Conservation (phyloP, 192 early-diverging fungal genomes). For the Rhizoclosmatium globosum region DNA sequence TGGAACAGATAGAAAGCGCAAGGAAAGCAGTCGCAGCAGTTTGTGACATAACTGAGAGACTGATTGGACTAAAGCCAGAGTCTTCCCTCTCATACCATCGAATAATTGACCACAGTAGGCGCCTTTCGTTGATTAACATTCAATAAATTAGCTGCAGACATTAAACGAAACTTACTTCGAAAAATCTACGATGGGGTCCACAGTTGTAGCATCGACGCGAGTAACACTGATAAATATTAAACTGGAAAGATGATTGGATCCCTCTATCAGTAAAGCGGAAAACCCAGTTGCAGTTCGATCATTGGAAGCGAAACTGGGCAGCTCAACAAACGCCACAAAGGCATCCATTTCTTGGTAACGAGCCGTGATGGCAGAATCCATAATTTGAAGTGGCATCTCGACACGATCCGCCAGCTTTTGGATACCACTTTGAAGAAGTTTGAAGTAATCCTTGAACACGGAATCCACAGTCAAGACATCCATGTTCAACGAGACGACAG, state of each 20-base stretch:
- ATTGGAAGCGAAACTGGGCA: constrained; percentile 40
- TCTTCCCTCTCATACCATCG: constrained; percentile 51
- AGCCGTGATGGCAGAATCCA: constrained; percentile 51
- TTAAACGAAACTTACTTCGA: constrained; percentile 41
- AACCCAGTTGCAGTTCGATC: constrained; percentile 22
- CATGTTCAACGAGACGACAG: constrained; percentile 56
- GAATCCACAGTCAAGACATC: constrained; percentile 54
- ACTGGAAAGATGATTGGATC: constrained; percentile 46
- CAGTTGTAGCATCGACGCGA: constrained; percentile 3
- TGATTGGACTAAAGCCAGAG: constrained; percentile 1
- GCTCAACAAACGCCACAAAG: constrained; percentile 52
- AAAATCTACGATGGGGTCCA: constrained; percentile 35
- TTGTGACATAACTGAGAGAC: constrained; percentile 40
- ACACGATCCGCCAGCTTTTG: constrained; percentile 55
- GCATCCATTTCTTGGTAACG: constrained; percentile 59
- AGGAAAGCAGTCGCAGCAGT: constrained; percentile 54
- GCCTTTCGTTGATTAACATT: constrained; percentile 34
- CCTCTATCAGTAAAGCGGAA: constrained; percentile 47
- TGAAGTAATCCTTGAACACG: constrained; percentile 59
- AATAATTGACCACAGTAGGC: constrained; percentile 51
- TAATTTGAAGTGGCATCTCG: constrained; percentile 59
- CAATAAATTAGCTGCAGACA: background rate
- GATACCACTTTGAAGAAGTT: constrained; percentile 55
- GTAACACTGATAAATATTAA: constrained; percentile 34
- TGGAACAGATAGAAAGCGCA: constrained; percentile 40